These are phyloP conservation scores for Fusarium nisikadoi DNA, from an alignment of 2,329 filamentous ascomycete species.

Conservation along the genomic window DNA sequence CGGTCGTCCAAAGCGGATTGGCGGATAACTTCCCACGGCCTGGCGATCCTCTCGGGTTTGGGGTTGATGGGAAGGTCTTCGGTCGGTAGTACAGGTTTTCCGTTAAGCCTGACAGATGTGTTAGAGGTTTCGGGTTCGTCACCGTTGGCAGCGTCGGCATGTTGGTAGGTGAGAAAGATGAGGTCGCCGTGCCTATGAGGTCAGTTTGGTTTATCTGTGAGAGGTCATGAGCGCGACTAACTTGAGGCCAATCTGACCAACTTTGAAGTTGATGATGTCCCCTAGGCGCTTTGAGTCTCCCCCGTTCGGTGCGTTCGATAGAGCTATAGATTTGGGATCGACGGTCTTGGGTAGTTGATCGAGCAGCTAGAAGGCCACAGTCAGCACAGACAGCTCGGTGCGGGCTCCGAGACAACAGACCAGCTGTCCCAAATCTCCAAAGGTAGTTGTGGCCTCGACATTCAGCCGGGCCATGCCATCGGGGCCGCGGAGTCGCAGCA, in stretches of 20 bases:
- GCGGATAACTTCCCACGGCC: conserved; percentile 84
- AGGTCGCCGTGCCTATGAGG: conserved; percentile 80
- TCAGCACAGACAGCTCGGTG: conserved; percentile 23
- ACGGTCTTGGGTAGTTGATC: conserved; percentile 70
- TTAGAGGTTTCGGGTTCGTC: conserved; percentile 46
- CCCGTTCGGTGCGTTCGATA: conserved; percentile 70
- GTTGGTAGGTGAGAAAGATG: conserved; percentile 85
- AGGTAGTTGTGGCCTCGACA: conserved; percentile 78
- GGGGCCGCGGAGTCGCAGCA: conserved; percentile 87
- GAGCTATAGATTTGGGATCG: conserved; percentile 67
- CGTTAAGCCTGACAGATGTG: conserved; percentile 78
- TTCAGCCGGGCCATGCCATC: conserved; percentile 92
- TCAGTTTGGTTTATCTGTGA: conserved; percentile 4
- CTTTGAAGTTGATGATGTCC: conserved; percentile 66
- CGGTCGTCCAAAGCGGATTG: conserved; percentile 89
- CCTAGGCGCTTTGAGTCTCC: conserved; percentile 68
- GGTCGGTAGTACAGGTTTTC: conserved; percentile 75
- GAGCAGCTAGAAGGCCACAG: conserved; percentile 58
- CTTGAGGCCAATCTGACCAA: conserved; percentile 70
- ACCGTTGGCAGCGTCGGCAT: conserved; percentile 57
- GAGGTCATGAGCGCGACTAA: conserved; percentile 46
- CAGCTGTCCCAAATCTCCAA: conserved; percentile 68
- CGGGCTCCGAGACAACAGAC: conserved; percentile 49
- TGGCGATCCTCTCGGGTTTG: conserved; percentile 68
- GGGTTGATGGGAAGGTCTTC: conserved; percentile 75